Conservation (phyloP, 345 rosid genomes). For the Nephelium lappaceum region DNA sequence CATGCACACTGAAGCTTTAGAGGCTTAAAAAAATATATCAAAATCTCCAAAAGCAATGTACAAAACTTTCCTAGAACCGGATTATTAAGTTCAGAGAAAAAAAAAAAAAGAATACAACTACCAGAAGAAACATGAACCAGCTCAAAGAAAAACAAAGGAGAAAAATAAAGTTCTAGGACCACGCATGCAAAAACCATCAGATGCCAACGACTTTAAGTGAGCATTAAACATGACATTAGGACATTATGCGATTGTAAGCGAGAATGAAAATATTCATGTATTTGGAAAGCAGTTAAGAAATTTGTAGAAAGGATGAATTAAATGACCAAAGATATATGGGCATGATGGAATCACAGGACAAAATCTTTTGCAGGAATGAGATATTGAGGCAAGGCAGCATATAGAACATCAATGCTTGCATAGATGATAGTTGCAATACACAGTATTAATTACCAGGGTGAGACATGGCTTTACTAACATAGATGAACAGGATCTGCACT, state of each 20-base stretch:
- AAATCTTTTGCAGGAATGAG: background rate
- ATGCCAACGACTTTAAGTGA: background rate
- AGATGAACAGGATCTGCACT: background rate
- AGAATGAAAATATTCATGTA: background rate
- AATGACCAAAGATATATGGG: background rate
- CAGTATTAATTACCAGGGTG: background rate
- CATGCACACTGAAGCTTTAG: background rate
- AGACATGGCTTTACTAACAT: slow-evolving; percentile 2
- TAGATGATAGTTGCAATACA: background rate
- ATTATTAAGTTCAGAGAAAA: background rate
- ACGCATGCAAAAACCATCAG: background rate
- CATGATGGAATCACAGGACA: background rate
- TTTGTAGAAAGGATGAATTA: background rate
- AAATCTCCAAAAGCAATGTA: background rate
- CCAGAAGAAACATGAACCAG: background rate
- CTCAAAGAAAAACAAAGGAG: background rate
- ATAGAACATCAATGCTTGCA: background rate
- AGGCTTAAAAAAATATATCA: background rate
- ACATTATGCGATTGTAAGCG: background rate
- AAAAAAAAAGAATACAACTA: no score
- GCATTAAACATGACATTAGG: background rate
- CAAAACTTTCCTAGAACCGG: background rate
- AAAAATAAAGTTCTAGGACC: background rate
- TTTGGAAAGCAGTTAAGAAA: background rate
- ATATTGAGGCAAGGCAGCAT: background rate